Evolutionary conservation across 257 asterid species (phyloP), one percentile per base, ranked within the genome.

Genomic region (Jaltomata sinuosa): DNA sequence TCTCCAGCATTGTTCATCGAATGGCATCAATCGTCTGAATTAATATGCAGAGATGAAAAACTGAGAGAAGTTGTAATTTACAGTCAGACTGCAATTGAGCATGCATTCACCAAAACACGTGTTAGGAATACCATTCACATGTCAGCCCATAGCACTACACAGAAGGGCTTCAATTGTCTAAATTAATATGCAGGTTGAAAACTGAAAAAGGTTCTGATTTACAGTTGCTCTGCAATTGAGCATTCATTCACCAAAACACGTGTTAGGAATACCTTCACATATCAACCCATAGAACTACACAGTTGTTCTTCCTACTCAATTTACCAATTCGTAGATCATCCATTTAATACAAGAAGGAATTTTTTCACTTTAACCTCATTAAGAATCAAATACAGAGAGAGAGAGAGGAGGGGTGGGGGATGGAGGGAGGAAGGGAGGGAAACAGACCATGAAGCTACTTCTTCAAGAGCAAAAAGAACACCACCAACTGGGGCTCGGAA

Each of bases 401-500:
- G 83, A 27, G 84, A 52, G 22, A 2, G 45, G 9, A 80, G 82
- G 81, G 40, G 6, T 9, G 54, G 1, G 8, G 8, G 31, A 2
- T 34, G 85, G 59, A 85, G 31, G 29, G 22, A 3, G 21, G 19
- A 45, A 14, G 81, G 82, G 77, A 86, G 38, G 79, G 84, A 78
- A 57, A 34, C 76, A 82, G 87, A 94, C 98, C 99, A 96, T 54
- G 99, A 94, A 83, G 99, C 98, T 83, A 97, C 99, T 96, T 96
- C 99, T 93, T 96, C 99, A 53, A 96, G 98, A 59, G 99, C 98
- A 85, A 96, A 96, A 87, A 96, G 99, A 69, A 96, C 99, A 15
- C 99, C 99, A 83, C 99, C 99, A 82, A 96, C 99, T 76, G 99
- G 99, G 83, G 99, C 98, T 32, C 99, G 99, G 86, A 96, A 96